Base-by-base conservation (phyloP, 306 rosid genomes). In the Cercis canadensis region DNA sequence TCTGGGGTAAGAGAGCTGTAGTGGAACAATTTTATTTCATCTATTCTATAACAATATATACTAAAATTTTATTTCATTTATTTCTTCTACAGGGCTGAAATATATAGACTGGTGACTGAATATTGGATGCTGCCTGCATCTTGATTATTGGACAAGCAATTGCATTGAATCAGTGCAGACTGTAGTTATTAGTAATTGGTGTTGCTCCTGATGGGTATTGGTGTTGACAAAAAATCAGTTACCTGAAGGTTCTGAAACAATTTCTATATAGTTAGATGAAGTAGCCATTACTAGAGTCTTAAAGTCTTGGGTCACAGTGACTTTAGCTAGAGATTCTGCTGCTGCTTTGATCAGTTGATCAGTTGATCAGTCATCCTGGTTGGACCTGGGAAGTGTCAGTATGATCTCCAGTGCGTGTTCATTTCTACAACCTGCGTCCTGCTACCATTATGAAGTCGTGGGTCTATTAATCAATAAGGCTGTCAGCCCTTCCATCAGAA, bases 391-490 rank as follows among this genome's bases (percentile, higher is more conserved):
- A 69, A 68, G 83, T 74, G 55, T 70, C 88, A 83, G 80, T 80
- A 94, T 94, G 97, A 80, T 82, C 83, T 70, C 61, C 74, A 65
- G 80, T 78, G 34, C 77, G 76, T 68, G 78, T 77, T 86, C 80
- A 58, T 72, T 75, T 78, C 70, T 83, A 29, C 80, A 66, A 53
- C 81, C 78, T 52, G 49, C 57, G 39, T 69, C 56, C 62, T 82
- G 76, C 74, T 69, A 60, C 75, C 55, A 69, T 81, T 81, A 75
- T 65, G 75, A 79, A 81, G 69, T 78, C 46, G 39, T 46, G 69
- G 82, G 66, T 67, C 83, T 80, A 67, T 83, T 73, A 70, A 84
- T 83, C 75, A 91, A 91, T 91, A 94, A 87, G 77, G 87, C 88
- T 68, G 81, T 76, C 88, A 76, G 86, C 87, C 75, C 79, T 55